Evolutionary conservation across 495 filamentous ascomycete genomes (phyloP), one percentile per base, ranked within the genome.

Genomic region (Aeminium ludgeri): DNA sequence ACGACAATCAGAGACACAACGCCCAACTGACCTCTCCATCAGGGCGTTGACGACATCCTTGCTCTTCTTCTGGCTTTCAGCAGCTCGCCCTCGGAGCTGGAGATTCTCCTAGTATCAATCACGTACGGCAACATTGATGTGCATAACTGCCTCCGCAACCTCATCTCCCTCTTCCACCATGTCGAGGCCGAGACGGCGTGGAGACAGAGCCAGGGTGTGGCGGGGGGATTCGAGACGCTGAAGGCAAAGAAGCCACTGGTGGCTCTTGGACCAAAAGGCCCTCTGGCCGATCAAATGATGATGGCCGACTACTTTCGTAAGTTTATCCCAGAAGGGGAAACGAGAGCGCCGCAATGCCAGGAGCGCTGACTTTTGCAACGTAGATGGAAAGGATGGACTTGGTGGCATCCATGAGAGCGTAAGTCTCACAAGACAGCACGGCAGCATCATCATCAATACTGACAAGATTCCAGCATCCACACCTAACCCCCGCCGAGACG

Each of bases 41-140:
- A 76, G 83, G 89, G 89, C 35, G 80, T 86, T 51, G 89, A 99
- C 60, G 89, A 99, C 67, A 69, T 91, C 36, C 67, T 95, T 30
- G 91, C 84, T 6, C 59, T 83, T 49, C 65, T 97, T 36, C 72
- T 96, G 7, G 87, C 89, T 6, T 71, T 95, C 38, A 77, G 82
- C 12, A 76, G 85, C 15, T 70, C 67, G n/a, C 68, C 79, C 0
- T 79, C 92, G 48, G 87, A 95, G 46, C 66, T 96, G 13, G 82
- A 96, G 54, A 65, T 96, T 18, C 58, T 80, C n/a, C 64, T 99
- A 44, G 74, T 99, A 28, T 92, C 86, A 0, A 68, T 95, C 32
- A 92, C 48, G 6, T 94, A 86, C 57, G 89, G 89, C 20, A 99
- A 99, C 51, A 76, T 94, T 28, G 73, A 82, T 48, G 73, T 93